phyloP scores from a whole-genome alignment of 2,329 filamentous ascomycete genomes.

The Lithohypha guttulata region DNA sequence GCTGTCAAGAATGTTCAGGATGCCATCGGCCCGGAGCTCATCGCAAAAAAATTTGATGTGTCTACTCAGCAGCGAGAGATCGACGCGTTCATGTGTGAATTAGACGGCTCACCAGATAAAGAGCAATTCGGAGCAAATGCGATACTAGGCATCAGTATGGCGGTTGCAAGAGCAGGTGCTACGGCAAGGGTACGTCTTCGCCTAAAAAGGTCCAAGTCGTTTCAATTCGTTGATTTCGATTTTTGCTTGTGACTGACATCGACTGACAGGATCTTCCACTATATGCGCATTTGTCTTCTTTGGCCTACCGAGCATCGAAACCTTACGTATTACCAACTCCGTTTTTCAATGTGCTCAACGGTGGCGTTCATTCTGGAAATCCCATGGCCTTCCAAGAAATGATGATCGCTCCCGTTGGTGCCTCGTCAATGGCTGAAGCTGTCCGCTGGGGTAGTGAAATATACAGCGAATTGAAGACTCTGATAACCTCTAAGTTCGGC shows the following conservation, averaged over 20 bases:
- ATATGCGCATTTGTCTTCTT: slow-evolving; percentile 44
- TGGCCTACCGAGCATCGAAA: slow-evolving; percentile 42
- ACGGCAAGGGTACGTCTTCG: slow-evolving; percentile 44
- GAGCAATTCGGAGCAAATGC: slow-evolving; percentile 79
- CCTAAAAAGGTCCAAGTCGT: no score
- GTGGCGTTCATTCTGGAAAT: slow-evolving; percentile 32
- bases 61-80: slow-evolving; percentile 40
- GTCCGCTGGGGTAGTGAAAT: slow-evolving; percentile 27
- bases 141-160: slow-evolving; percentile 75
- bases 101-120: slow-evolving; percentile 71
- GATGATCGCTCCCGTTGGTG: slow-evolving; percentile 35
- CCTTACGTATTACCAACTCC: slow-evolving; percentile 47
- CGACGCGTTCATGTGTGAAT: slow-evolving; percentile 42
- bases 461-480: slow-evolving; percentile 26
- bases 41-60: slow-evolving; percentile 44
- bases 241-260: slow-evolving; percentile 1
- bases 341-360: slow-evolving; percentile 50
- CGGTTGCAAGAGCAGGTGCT: slow-evolving; percentile 53
- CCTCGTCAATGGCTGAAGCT: slow-evolving; percentile 19
- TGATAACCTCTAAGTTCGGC: slow-evolving; percentile 26
- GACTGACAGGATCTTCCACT: slow-evolving; percentile 38
- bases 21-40: slow-evolving; percentile 43
- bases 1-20: slow-evolving; percentile 47
- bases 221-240: slow-evolving; percentile 1
- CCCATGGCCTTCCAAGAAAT: slow-evolving; percentile 41